Evolutionary conservation across 2,329 filamentous ascomycete genomes (phyloP), one percentile per base, ranked within the genome.

Genomic region (Akanthomyces dipterigenus): DNA sequence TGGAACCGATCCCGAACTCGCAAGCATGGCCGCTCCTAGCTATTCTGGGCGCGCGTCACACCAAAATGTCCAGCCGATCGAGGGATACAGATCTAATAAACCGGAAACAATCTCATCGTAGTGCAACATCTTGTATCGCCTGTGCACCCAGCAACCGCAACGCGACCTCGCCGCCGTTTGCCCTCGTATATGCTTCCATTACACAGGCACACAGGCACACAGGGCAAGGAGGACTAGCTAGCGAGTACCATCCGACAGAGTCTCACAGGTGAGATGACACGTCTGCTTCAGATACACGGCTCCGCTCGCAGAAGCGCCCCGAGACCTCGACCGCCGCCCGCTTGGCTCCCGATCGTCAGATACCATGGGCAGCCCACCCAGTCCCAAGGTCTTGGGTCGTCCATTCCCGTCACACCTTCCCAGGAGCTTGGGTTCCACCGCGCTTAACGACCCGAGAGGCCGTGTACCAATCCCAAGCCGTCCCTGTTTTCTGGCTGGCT

Each of bases 251-350:
- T 48, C 42, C 66, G 9, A 51, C 45, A 63, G 61, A 66, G 70
- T 70, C 67, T 71, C 67, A 71, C 67, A 68, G 64, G 63, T 65
- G 67, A 74, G 72, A 69, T 73, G 71, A 74, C 71, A 74, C 66
- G 72, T 74, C 72, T 72, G 61, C 67, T 69, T 65, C 65, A 61
- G 51, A 55, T 43, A 48, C 50, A 48, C 34, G 50, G 42, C 59
- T 61, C 49, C 49, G 58, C 58, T 55, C 58, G n/a, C 20, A 49
- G 43, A 49, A 57, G 36, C 56, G 46, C 46, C 45, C 56, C 56
- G 56, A 60, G 56, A 60, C 56, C 56, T 60, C 46, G 56, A 36
- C 48, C 51, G 46, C 56, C 54, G 42, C 40, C 54, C 56, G 48
- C 56, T 40, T 60, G 56, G 59, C 51, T 55, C 53, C 58, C 59